phyloP scores from a whole-genome alignment of 2,329 filamentous ascomycete species.

The Penicillium oxalicum region DNA sequence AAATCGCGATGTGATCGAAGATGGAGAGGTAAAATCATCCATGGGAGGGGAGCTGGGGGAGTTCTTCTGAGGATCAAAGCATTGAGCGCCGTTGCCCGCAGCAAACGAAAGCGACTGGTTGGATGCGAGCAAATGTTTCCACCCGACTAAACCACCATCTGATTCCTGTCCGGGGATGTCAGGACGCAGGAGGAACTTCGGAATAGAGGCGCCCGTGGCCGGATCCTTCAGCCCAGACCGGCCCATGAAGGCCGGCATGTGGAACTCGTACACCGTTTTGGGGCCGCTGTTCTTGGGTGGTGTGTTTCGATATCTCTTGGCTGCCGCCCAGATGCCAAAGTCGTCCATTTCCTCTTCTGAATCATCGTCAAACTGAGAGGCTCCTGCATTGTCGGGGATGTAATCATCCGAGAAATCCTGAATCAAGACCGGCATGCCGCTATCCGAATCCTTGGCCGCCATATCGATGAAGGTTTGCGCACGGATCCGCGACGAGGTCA shows the following conservation, averaged over 20 bases:
- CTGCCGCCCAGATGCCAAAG: constrained; percentile 25
- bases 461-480: constrained; percentile 43
- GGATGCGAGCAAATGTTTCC: constrained; percentile 40
- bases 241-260: constrained; percentile 40
- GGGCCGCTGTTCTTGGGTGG: constrained; percentile 22
- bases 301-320: constrained; percentile 19
- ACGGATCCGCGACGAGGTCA: constrained; percentile 41
- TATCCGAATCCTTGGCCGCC: constrained; percentile 37
- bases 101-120: constrained; percentile 37
- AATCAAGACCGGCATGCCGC: constrained; percentile 37
- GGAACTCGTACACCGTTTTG: constrained; percentile 36
- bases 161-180: constrained; percentile 39
- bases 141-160: constrained; percentile 41
- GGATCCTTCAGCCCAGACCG: constrained; percentile 25
- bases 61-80: constrained; percentile 23
- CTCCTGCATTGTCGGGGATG: constrained; percentile 30
- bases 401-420: constrained; percentile 39
- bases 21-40: constrained; percentile 29
- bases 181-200: constrained; percentile 37
- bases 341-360: constrained; percentile 32
- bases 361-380: constrained; percentile 26
- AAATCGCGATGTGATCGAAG: constrained; percentile 31
- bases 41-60: constrained; percentile 15
- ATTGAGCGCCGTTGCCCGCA: constrained; percentile 29
- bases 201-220: constrained; percentile 27